A percentile compares a stretch with the other conserved stretches of the same genome.
phyloP scores from a whole-genome alignment of 108 stramenopile genomes.

The Epipyxis sp. region DNA sequence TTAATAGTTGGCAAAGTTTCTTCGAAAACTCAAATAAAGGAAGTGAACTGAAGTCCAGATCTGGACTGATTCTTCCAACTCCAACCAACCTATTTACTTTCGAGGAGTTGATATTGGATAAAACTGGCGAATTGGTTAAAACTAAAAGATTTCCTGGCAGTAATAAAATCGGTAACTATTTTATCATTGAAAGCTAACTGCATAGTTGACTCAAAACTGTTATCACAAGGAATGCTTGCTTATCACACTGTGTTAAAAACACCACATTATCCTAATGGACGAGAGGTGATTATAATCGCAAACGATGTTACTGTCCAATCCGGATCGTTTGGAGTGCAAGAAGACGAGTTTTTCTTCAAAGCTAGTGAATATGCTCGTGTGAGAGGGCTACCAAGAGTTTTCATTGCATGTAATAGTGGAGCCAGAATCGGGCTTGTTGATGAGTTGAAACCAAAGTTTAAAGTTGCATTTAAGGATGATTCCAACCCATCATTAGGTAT shows the following conservation, averaged over 20 bases:
- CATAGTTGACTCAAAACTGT: too few species aligned
- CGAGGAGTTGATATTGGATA: conserved; percentile 43
- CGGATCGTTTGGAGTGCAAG: conserved; percentile 92
- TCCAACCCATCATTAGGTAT: conserved; percentile 77
- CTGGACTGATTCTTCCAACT: conserved; percentile 56
- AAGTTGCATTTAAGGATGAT: conserved; percentile 76
- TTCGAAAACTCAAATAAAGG: conserved; percentile 58
- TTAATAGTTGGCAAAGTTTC: background rate
- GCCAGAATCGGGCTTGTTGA: conserved; percentile 96
- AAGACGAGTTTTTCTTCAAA: conserved; percentile 88
- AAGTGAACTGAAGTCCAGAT: conserved; percentile 46
- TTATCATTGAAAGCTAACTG: too few species aligned
- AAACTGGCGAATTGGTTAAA: conserved; percentile 68
- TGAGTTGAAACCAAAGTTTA: conserved; percentile 89
- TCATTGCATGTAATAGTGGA: conserved; percentile 92
- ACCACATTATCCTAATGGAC: conserved; percentile 93
- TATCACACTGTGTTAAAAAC: conserved; percentile 88
- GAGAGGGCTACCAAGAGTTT: conserved; percentile 82
- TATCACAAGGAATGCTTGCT: too few species aligned
- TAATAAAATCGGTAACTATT: conserved; percentile 91
- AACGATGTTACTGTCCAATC: conserved; percentile 97
- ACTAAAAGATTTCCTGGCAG: conserved; percentile 78
- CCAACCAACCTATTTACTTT: conserved; percentile 43
- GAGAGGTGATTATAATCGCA: conserved; percentile 88
- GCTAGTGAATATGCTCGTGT: conserved; percentile 84